phyloP scores from a whole-genome alignment of 1,284 basidiomycete genomes.

The Amylostereum areolatum region DNA sequence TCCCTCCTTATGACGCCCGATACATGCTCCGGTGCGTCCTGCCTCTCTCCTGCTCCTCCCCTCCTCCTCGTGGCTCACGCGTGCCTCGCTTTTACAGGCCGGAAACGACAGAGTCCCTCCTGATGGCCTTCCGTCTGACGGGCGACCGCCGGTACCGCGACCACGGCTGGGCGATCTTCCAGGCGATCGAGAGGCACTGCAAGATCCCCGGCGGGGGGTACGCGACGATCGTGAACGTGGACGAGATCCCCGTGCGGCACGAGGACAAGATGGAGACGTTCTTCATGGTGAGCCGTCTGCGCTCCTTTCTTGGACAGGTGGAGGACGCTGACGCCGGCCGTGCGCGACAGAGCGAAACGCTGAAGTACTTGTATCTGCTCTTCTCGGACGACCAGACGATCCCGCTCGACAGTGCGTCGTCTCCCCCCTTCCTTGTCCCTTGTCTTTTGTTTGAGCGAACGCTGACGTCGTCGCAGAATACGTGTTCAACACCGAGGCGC shows the following conservation, averaged over 20 bases:
- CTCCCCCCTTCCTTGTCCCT: not conserved
- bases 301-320: not conserved
- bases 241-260: conserved; percentile 56
- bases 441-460: not conserved
- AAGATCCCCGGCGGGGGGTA: conserved; percentile 75
- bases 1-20: conserved; percentile 72
- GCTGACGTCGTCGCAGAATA: conserved; percentile 45
- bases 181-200: conserved; percentile 85
- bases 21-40: conserved; percentile 75
- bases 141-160: conserved; percentile 80
- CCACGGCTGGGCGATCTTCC: conserved; percentile 87
- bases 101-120: conserved; percentile 92
- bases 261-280: conserved; percentile 97
- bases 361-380: conserved; percentile 92
- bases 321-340: not conserved
- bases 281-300: conserved; percentile 56
- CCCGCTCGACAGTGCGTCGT: conserved; percentile 63
- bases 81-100: conserved; percentile 44
- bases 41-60: conserved; percentile 3
- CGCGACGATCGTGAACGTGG: conserved; percentile 82
- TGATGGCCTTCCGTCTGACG: conserved; percentile 83
- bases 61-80: not conserved
- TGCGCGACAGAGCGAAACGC: conserved; percentile 68
- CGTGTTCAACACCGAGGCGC: conserved; percentile 93
- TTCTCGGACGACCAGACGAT: conserved; percentile 75